Evolutionary conservation across 2,329 filamentous ascomycete species (phyloP), one percentile per base, ranked within the genome.

Genomic region (Madurella mycetomatis): DNA sequence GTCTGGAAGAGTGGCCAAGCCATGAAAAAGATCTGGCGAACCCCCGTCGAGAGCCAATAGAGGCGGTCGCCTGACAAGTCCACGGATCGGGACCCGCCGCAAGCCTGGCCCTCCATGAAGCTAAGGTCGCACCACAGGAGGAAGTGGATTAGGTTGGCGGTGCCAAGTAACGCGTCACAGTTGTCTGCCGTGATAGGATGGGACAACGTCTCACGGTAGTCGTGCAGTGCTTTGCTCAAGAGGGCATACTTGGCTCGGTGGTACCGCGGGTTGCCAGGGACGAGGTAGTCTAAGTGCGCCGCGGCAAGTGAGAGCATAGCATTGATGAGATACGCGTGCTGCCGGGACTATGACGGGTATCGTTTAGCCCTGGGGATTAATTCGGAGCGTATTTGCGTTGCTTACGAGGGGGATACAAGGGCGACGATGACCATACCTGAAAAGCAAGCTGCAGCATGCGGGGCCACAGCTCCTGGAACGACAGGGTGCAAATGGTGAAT

Each of bases 81-180:
- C 9, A 61, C 53, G 1, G 40, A 44, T 30, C 37, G 11, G 4
- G 37, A 13, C 2, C 12, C 4, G 34, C 11, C 13, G 11, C 34
- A 11, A 37, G 11, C 32, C 30, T 60, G 54, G 13, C 49, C 54
- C 5, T 66, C 64, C 17, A 67, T 56, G 46, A 66, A 66, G 5
- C 56, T 57, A 2, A 67, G 47, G 42, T 67, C 59, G 42, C 59
- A 61, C 66, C 67, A 69, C 8, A 63, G 60, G n/a, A 69, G 60
- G 42, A 66, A 65, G 19, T 68, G 64, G 47, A 69, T 62, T 11
- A 68, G 57, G 46, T 65, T 59, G n/a, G 64, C 60, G 1, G 63
- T 65, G 32, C 59, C 62, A 1, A 65, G 45, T 5, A 65, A 51
- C 1, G 63, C 54, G 47, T 66, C 63, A 49, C 58, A 62, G 55